Conservation (phyloP, 306 rosid genomes). For the Sesbania bispinosa region DNA sequence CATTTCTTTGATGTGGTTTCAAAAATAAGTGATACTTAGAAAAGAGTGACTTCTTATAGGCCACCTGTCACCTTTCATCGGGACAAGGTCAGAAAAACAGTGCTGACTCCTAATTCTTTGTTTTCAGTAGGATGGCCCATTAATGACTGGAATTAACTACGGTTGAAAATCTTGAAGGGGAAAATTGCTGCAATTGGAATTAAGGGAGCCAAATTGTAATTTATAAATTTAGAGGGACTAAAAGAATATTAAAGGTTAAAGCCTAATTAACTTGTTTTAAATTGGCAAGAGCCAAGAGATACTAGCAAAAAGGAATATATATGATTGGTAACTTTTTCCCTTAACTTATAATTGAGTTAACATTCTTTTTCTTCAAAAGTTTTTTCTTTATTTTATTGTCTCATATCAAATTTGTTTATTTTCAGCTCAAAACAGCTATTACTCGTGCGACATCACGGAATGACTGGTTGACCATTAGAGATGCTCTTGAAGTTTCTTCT, state of each 20-base stretch:
- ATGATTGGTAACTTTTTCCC: background rate
- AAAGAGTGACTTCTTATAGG: background rate
- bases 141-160: background rate
- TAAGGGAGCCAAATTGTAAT: slow-evolving; percentile 3
- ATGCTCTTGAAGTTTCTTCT: slow-evolving; percentile 98
- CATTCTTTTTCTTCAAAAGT: background rate
- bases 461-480: slow-evolving; percentile 80
- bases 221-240: background rate
- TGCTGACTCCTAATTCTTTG: background rate
- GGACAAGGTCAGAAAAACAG: slow-evolving; percentile 1
- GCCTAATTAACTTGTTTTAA: background rate
- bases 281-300: background rate
- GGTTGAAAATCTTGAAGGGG: background rate
- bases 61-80: background rate
- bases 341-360: background rate
- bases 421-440: slow-evolving; percentile 95
- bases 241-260: background rate
- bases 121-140: background rate
- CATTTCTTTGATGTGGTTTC: background rate
- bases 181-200: slow-evolving; percentile 7
- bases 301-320: background rate
- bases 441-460: slow-evolving; percentile 86
- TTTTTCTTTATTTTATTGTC: background rate
- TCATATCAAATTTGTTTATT: slow-evolving; percentile 18
- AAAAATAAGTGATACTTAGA: background rate